phyloP scores from a whole-genome alignment of 192 early-diverging fungal genomes.

The Backusella macrospora region DNA sequence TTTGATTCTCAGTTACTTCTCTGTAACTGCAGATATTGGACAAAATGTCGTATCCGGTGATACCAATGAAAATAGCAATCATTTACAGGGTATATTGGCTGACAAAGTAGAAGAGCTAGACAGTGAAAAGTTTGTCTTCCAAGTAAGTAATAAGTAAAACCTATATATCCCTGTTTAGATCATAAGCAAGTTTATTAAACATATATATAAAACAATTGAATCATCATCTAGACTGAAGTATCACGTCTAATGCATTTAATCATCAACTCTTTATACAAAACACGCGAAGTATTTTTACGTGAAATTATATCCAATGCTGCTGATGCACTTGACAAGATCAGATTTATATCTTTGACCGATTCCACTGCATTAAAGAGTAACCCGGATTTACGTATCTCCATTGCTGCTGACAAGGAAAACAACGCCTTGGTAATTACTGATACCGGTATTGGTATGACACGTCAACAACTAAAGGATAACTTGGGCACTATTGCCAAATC shows the following conservation, averaged over 20 bases:
- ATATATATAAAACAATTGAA: background rate
- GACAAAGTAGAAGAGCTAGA: slow-evolving; percentile 28
- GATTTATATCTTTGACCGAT: slow-evolving; percentile 80
- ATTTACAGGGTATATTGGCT: background rate
- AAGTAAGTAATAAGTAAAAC: slow-evolving; percentile 25
- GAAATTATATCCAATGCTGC: slow-evolving; percentile 97
- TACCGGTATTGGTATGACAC: slow-evolving; percentile 96
- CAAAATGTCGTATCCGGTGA: background rate
- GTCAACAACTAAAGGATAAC: slow-evolving; percentile 84
- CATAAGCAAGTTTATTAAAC: background rate
- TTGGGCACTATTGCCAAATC: slow-evolving; percentile 98
- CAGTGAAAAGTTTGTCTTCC: slow-evolving; percentile 38
- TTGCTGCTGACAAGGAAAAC: slow-evolving; percentile 72
- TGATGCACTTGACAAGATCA: slow-evolving; percentile 95
- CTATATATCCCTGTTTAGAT: background rate
- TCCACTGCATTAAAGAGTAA: slow-evolving; percentile 58
- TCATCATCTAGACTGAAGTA: slow-evolving; percentile 74
- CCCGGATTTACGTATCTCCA: slow-evolving; percentile 79
- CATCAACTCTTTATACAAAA: slow-evolving; percentile 96
- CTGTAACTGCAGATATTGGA: slow-evolving; percentile 8
- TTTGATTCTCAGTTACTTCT: background rate
- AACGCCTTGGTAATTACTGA: slow-evolving; percentile 86
- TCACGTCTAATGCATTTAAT: slow-evolving; percentile 91
- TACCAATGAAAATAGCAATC: slow-evolving; percentile 2
- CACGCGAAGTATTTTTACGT: slow-evolving; percentile 93